Conservation (phyloP, 2,329 filamentous ascomycete genomes). For the Cercospora beticola region DNA sequence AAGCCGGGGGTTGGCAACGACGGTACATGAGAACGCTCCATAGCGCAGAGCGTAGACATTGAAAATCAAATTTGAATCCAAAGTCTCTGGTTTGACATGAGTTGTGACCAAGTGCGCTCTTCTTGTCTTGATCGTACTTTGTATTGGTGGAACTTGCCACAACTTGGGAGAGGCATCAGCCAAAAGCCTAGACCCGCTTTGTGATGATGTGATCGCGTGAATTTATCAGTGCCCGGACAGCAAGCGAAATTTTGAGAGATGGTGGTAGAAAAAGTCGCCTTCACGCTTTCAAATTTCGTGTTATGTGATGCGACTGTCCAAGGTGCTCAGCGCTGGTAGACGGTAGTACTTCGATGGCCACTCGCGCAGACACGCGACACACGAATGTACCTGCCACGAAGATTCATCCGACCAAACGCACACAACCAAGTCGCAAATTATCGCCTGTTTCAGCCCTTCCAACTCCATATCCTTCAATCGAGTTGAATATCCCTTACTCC, state of each 20-base stretch:
- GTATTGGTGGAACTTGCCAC: not conserved
- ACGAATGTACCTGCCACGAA: not conserved
- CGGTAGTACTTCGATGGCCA: not conserved
- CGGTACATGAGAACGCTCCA: not conserved
- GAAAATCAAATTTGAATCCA: not conserved
- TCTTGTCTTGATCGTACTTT: not conserved
- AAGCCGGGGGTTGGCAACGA: constrained; percentile 4
- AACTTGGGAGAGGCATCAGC: not conserved
- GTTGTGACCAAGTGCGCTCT: not conserved
- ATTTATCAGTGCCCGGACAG: not conserved
- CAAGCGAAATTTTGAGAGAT: not conserved
- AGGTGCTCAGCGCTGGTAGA: not conserved
- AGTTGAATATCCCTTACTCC: constrained; percentile 43
- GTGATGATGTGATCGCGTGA: not conserved
- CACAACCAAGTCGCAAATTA: not conserved
- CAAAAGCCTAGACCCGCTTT: not conserved
- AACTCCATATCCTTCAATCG: not conserved
- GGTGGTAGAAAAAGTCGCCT: not conserved
- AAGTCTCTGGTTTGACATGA: not conserved
- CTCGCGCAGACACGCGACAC: not conserved
- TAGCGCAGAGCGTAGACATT: not conserved
- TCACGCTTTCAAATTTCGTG: not conserved
- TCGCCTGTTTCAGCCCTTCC: not conserved
- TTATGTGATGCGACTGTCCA: not conserved
- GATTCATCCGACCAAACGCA: not conserved